Evolutionary conservation across 2,329 filamentous ascomycete genomes (phyloP), one percentile per base, ranked within the genome.

Genomic region (Botrytis fragariae): DNA sequence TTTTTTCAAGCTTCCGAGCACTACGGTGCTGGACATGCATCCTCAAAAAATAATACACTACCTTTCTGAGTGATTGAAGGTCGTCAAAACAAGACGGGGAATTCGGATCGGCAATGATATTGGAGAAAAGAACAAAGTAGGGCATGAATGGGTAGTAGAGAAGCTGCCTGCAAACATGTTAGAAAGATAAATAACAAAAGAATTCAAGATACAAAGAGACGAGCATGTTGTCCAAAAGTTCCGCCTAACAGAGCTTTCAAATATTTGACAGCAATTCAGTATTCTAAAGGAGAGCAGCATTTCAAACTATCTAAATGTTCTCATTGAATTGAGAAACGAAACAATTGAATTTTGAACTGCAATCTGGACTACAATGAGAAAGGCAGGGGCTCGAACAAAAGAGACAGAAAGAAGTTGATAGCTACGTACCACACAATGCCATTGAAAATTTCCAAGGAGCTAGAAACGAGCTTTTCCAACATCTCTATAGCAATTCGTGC

Each of bases 61-160:
- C 72, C 62, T 69, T 37, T 32, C 67, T 60, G 8, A 75, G 68
- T 16, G 63, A 62, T 51, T 75, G 69, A 3, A 74, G 48, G 32
- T 75, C 73, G 5, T 61, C 44, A 45, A 74, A 74, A 63, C 73
- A 74, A 10, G 57, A 22, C 32, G 60, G 25, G 8, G 74, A 59
- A 37, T 65, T 48, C 22, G 74, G 74, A 37, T 72, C 20, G 5
- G 74, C 70, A 9, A 76, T 72, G 25, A 76, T 76, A 20, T 74
- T 70, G 10, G 69, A 62, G 44, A 76, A 75, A 20, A 76, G 45
- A 35, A 71, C 74, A 39, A 76, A 76, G 39, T 73, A 76, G 1
- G 74, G 74, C 16, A 72, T 74, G 57, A 76, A 76, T 22, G 74
- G 74, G n/a, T 74, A 72, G 44, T 75, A 76, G 12, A 76, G 68